phyloP scores from a whole-genome alignment of 2,329 filamentous ascomycete species.

The Aspergillus novoparasiticus region DNA sequence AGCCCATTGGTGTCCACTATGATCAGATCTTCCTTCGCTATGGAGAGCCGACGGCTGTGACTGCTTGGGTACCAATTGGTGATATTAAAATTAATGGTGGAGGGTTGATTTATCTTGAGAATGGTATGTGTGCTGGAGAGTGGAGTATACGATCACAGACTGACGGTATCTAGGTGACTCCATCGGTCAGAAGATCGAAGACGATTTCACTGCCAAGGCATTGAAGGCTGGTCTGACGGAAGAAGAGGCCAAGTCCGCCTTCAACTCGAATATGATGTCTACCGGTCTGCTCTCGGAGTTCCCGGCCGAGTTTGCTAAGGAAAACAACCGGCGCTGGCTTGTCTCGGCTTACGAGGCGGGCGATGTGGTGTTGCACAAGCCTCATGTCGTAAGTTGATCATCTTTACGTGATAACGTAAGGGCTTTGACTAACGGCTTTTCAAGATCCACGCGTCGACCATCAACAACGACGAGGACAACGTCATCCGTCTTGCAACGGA shows the following conservation, averaged over 20 bases:
- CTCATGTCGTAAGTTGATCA: slow-evolving; percentile 34
- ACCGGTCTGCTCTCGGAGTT: slow-evolving; percentile 57
- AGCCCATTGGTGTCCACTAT: slow-evolving; percentile 63
- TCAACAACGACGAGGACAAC: slow-evolving; percentile 56
- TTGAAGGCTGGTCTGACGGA: slow-evolving; percentile 53
- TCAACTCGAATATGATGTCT: slow-evolving; percentile 63
- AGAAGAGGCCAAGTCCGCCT: slow-evolving; percentile 54
- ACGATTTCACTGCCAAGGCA: slow-evolving; percentile 45
- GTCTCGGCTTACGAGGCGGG: slow-evolving; percentile 58
- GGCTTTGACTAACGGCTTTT: background rate
- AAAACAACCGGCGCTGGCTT: slow-evolving; percentile 52
- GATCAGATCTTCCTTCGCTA: slow-evolving; percentile 61
- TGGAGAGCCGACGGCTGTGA: slow-evolving; percentile 58
- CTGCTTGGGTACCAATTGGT: slow-evolving; percentile 61
- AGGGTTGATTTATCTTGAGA: slow-evolving; percentile 62
- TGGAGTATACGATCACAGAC: background rate
- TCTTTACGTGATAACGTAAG: background rate
- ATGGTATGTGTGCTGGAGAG: slow-evolving; percentile 27
- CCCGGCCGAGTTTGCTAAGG: slow-evolving; percentile 48
- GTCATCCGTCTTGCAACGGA: slow-evolving; percentile 60
- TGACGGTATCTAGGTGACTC: slow-evolving; percentile 36
- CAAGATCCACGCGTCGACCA: slow-evolving; percentile 60
- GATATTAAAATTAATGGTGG: slow-evolving; percentile 58
- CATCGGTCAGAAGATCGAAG: slow-evolving; percentile 55
- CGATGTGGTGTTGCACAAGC: slow-evolving; percentile 50